Conservation (phyloP, 1,284 basidiomycete genomes). For the Peniophora sp. region DNA sequence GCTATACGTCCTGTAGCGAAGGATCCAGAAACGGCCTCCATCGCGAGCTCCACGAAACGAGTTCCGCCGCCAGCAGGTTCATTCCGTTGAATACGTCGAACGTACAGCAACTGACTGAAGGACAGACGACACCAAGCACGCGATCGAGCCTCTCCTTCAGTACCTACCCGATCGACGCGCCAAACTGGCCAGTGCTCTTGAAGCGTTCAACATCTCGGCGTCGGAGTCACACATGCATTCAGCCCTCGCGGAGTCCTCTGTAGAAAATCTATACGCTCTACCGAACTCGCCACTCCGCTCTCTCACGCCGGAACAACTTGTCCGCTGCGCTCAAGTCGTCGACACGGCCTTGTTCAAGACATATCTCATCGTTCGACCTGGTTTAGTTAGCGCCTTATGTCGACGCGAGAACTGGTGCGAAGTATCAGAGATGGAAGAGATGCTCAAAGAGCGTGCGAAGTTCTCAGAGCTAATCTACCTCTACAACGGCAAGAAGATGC, state of each 20-base stretch:
- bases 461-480: slow-evolving; percentile 79
- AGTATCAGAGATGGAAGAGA: slow-evolving; percentile 89
- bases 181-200: slow-evolving; percentile 72
- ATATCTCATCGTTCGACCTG: slow-evolving; percentile 80
- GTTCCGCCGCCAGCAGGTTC: background rate
- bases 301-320: slow-evolving; percentile 72
- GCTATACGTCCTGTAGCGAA: slow-evolving; percentile 35
- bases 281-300: slow-evolving; percentile 66
- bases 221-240: slow-evolving; percentile 57
- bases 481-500: slow-evolving; percentile 95
- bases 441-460: slow-evolving; percentile 66
- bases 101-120: background rate
- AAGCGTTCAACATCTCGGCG: slow-evolving; percentile 61
- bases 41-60: slow-evolving; percentile 23
- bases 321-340: slow-evolving; percentile 86
- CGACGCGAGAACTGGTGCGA: slow-evolving; percentile 96
- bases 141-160: slow-evolving; percentile 61
- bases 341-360: slow-evolving; percentile 95
- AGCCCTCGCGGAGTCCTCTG: slow-evolving; percentile 57
- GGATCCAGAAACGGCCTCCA: slow-evolving; percentile 57
- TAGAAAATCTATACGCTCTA: slow-evolving; percentile 66
- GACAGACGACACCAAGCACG: slow-evolving; percentile 53
- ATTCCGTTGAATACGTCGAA: background rate
- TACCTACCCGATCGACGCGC: slow-evolving; percentile 83
- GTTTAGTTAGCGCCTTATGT: slow-evolving; percentile 82